Evolutionary conservation across 2,329 filamentous ascomycete genomes (phyloP).

Genomic region (Dactylellina drechsleri): DNA sequence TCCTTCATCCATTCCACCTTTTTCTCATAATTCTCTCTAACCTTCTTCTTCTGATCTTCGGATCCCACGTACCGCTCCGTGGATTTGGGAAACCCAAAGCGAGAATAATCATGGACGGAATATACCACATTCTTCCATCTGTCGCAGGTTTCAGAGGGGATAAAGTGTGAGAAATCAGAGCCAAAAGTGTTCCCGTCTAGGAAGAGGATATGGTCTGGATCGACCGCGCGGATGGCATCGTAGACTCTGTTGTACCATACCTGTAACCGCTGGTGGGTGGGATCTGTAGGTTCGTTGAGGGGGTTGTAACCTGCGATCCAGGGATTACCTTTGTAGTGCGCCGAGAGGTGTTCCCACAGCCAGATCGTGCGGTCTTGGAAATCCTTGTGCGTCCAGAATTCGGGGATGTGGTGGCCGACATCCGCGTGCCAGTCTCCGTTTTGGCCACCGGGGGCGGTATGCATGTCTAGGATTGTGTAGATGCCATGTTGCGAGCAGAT

Average conservation of each 20-base stretch:
- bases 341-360: constrained; percentile 64
- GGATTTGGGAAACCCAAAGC: constrained; percentile 65
- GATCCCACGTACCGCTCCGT: constrained; percentile 63
- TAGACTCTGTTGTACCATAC: constrained; percentile 64
- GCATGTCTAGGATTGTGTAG: constrained; percentile 65
- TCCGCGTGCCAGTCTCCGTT: constrained; percentile 66
- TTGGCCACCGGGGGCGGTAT: constrained; percentile 64
- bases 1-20: constrained; percentile 64
- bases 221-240: constrained; percentile 62
- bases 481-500: constrained; percentile 64
- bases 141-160: constrained; percentile 55
- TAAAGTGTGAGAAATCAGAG: constrained; percentile 61
- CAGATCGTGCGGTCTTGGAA: constrained; percentile 65
- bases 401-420: constrained; percentile 60
- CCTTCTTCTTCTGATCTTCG: constrained; percentile 63
- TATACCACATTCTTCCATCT: constrained; percentile 65
- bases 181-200: constrained; percentile 68
- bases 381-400: constrained; percentile 66
- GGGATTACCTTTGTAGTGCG: constrained; percentile 63
- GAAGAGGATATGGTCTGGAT: constrained; percentile 66
- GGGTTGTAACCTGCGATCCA: constrained; percentile 63
- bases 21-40: constrained; percentile 63
- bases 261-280: constrained; percentile 61
- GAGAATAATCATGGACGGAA: constrained; percentile 67
- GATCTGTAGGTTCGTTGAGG: constrained; percentile 61